These are phyloP conservation scores for Termitomyces titanicus DNA, from an alignment of 768 basidiomycete species.

Conservation along the genomic window DNA sequence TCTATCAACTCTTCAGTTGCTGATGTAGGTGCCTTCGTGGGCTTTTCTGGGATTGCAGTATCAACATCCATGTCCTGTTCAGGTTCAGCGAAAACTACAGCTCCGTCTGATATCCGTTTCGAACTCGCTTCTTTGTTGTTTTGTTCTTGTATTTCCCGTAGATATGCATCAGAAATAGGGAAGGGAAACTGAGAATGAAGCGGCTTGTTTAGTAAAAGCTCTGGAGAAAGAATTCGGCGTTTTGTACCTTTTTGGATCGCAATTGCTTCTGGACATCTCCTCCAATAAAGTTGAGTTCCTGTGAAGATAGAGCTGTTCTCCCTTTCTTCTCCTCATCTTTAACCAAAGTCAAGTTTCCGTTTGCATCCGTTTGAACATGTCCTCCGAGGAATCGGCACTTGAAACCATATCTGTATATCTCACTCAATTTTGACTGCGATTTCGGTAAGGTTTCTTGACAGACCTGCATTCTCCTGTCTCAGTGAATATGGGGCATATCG, in stretches of 20 bases:
- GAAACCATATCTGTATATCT: slow-evolving; percentile 59
- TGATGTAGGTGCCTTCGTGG: neutral
- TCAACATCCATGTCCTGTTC: slow-evolving; percentile 33
- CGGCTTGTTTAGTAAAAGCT: neutral
- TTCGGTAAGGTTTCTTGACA: slow-evolving; percentile 1
- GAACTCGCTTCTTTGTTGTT: slow-evolving; percentile 25
- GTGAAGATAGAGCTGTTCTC: slow-evolving; percentile 37
- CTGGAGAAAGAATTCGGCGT: slow-evolving; percentile 2
- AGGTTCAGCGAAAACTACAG: slow-evolving; percentile 33
- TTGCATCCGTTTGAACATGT: slow-evolving; percentile 53
- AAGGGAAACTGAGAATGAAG: slow-evolving; percentile 49
- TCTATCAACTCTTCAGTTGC: slow-evolving; percentile 19
- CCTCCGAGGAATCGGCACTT: slow-evolving; percentile 89
- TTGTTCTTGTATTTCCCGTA: slow-evolving; percentile 43
- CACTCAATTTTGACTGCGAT: neutral
- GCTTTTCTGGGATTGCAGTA: neutral
- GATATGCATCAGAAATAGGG: slow-evolving; percentile 61
- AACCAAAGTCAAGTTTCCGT: slow-evolving; percentile 40
- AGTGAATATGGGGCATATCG: slow-evolving; percentile 63
- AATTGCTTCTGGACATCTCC: slow-evolving; percentile 56
- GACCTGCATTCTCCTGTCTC: slow-evolving; percentile 72
- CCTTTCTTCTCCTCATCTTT: slow-evolving; percentile 61
- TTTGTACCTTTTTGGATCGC: slow-evolving; percentile 60
- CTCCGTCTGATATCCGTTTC: slow-evolving; percentile 17
- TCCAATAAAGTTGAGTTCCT: slow-evolving; percentile 71